Conservation (phyloP, 1,139 yeast species). For the Kluyveromyces sp. region DNA sequence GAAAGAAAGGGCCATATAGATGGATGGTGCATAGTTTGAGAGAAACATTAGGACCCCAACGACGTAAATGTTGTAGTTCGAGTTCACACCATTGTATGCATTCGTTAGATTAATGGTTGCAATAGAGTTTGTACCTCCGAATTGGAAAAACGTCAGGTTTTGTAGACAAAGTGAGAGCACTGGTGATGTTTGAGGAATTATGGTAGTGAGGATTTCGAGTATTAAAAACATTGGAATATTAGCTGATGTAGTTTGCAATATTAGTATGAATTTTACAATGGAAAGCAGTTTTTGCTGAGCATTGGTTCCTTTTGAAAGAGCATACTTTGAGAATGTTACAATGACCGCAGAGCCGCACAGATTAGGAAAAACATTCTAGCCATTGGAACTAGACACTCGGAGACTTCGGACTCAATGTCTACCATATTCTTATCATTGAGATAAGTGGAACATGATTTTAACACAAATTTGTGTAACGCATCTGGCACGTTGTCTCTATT, state of each 20-base stretch:
- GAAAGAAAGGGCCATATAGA: conserved; percentile 63
- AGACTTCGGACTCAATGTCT: conserved; percentile 6
- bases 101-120: conserved; percentile 87
- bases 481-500: conserved; percentile 33
- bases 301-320: conserved; percentile 39
- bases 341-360: conserved; percentile 17
- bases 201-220: conserved; percentile 29
- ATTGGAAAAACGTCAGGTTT: conserved; percentile 71
- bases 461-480: conserved; percentile 10
- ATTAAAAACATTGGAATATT: conserved; percentile 65
- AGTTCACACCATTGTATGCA: conserved; percentile 78
- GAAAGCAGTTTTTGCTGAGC: conserved; percentile 14
- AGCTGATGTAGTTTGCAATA: conserved; percentile 61
- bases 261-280: conserved; percentile 42
- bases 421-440: conserved; percentile 2
- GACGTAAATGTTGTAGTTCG: conserved; percentile 53
- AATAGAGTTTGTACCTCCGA: conserved; percentile 87
- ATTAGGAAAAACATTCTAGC: conserved; percentile 29
- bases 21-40: conserved; percentile 78
- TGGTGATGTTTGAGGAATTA: conserved; percentile 11
- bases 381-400: conserved; percentile 24
- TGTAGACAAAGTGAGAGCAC: conserved; percentile 40
- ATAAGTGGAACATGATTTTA: conserved; percentile 8
- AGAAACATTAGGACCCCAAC: conserved; percentile 77
- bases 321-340: conserved; percentile 10